These are phyloP conservation scores for Ceriops tagal DNA, from an alignment of 345 rosid genomes.

Conservation along the genomic window DNA sequence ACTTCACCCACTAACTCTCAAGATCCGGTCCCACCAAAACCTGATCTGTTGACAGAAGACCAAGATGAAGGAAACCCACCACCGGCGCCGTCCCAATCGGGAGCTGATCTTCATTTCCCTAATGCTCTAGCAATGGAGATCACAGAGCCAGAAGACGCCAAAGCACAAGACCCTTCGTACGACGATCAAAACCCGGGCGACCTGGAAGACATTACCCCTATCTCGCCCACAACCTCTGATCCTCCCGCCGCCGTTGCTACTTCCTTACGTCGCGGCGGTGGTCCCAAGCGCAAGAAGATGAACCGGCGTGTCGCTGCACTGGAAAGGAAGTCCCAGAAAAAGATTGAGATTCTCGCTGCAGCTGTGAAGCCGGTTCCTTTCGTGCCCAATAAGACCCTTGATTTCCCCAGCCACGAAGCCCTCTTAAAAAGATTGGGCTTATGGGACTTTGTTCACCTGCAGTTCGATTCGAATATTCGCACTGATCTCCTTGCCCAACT, in stretches of 20 bases:
- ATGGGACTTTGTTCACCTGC: slow-evolving; percentile 81
- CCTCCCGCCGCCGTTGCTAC: background rate
- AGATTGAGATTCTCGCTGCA: slow-evolving; percentile 43
- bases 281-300: slow-evolving; percentile 1
- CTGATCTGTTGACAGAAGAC: background rate
- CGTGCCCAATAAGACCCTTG: slow-evolving; percentile 49
- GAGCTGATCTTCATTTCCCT: slow-evolving; percentile 4
- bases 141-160: slow-evolving; percentile 11
- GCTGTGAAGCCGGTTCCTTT: slow-evolving; percentile 65
- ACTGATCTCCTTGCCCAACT: slow-evolving; percentile 54
- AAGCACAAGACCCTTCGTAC: background rate
- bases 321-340: slow-evolving; percentile 43
- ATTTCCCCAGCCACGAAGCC: slow-evolving; percentile 50
- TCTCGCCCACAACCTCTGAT: slow-evolving; percentile 11
- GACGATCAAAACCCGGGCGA: slow-evolving; percentile 18
- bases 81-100: too few relatives aligned
- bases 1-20: background rate
- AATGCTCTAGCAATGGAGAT: slow-evolving; percentile 14
- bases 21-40: background rate
- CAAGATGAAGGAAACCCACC: background rate
- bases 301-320: background rate
- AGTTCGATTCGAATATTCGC: slow-evolving; percentile 51
- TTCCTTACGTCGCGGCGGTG: slow-evolving; percentile 17
- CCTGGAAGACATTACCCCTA: slow-evolving; percentile 1
- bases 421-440: slow-evolving; percentile 61